These are phyloP conservation scores for Elasticomyces elasticus DNA, from an alignment of 495 filamentous ascomycete species.

Conservation along the genomic window DNA sequence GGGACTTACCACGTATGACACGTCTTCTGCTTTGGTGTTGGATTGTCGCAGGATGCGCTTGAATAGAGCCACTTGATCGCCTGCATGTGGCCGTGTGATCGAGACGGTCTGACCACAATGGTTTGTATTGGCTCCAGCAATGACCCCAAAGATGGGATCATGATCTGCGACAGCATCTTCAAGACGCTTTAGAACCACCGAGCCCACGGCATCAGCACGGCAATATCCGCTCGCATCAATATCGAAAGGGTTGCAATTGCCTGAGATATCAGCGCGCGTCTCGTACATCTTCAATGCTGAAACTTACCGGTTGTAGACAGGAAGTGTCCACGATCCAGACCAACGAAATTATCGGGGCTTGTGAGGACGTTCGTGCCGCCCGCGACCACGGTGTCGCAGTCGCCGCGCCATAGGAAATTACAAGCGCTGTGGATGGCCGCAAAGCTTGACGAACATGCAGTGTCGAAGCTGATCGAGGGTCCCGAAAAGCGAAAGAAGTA, in stretches of 20 bases:
- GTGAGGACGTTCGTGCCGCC: conserved; percentile 35
- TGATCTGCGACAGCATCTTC: conserved; percentile 28
- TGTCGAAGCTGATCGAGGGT: conserved; percentile 20
- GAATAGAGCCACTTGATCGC: conserved; percentile 23
- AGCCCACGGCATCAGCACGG: conserved; percentile 30
- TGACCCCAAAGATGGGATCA: conserved; percentile 30
- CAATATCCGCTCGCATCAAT: conserved; percentile 36
- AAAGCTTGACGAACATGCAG: conserved; percentile 33
- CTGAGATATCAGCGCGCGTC: too few species aligned
- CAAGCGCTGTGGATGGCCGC: conserved; percentile 32
- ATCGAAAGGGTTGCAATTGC: conserved; percentile 38
- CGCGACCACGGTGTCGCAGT: conserved; percentile 34
- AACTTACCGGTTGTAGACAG: conserved; percentile 25
- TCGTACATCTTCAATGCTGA: too few species aligned
- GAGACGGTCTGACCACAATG: conserved; percentile 32
- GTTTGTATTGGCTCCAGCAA: conserved; percentile 26
- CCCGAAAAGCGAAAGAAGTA: conserved; percentile 18
- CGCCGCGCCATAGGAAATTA: conserved; percentile 30
- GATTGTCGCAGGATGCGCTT: conserved; percentile 17
- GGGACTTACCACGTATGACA: conserved; percentile 27
- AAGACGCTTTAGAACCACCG: conserved; percentile 32
- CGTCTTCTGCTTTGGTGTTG: conserved; percentile 17
- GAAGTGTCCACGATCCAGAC: conserved; percentile 31
- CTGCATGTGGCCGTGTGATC: conserved; percentile 32
- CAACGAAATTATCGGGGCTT: conserved; percentile 29